Evolutionary conservation across 805 yeast genomes (phyloP), one percentile per base, ranked within the genome.

Genomic region (Myxozyma sirexii): DNA sequence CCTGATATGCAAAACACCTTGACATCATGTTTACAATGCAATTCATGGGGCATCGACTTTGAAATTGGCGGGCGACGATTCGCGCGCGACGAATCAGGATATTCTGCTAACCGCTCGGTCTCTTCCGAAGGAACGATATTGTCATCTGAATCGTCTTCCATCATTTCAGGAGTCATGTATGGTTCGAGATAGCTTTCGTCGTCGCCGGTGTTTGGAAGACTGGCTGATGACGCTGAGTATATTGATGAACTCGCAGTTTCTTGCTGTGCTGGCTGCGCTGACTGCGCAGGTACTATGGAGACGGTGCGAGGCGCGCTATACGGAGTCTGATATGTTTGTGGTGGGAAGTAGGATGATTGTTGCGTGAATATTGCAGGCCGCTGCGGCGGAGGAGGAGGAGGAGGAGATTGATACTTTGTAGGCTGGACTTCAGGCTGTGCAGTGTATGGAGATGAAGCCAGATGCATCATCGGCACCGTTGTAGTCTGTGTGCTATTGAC

Each of bases 21-120:
- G 24, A 68, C 62, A 27, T 70, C 73, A 21, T 56, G 55, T 43
- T 69, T 67, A 31, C 65, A 37, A 3, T 59, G 33, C 13, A 69
- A 54, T 47, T 67, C 68, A 35, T 67, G 65, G 29, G 67, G 54
- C 24, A 59, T 58, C 2, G 70, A 69, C 31, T 62, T 65, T 49
- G 63, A 61, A 3, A 62, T 47, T 1, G 75, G 75, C 3, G 73
- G 70, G 37, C 70, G 54, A 23, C 75, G 60, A 57, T 70, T 72
- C 21, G 71, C 65, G n/a, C 67, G 68, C 17, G 74, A 70, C 4
- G 71, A 66, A 42, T 71, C 74, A 1, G 74, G 74, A 29, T 59
- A 62, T 35, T 59, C 61, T 3, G 54, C 19, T 31, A 53, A 10
- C 39, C 58, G 53, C 26, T 54, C 64, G 7, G 55, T 42, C 21